Percentiles rank a stretch among this genome's conserved stretches.
phyloP scores from a whole-genome alignment of 1,284 basidiomycete genomes.

The Ceratobasidium sp. region DNA sequence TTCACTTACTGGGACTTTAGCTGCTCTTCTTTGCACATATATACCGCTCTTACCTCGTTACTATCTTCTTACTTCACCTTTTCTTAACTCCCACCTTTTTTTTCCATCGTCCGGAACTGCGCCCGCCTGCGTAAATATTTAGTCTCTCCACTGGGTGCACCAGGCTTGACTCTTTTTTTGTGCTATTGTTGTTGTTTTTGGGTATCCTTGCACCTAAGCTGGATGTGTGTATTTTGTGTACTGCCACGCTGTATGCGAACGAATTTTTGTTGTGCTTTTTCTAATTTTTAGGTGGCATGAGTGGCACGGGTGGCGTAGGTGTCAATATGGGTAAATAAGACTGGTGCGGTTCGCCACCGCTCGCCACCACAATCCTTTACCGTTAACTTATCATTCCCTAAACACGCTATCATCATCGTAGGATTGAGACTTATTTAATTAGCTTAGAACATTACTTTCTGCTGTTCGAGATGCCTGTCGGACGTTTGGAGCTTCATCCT shows the following conservation, averaged over 20 bases:
- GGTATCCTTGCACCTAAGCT: not conserved
- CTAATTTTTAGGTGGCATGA: too few species aligned
- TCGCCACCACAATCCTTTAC: not conserved
- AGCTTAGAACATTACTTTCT: too few species aligned
- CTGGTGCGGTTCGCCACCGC: not conserved
- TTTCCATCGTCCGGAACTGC: conserved; percentile 11
- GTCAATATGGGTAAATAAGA: not conserved
- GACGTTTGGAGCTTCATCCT: not conserved
- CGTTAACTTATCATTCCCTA: not conserved
- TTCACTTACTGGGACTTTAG: not conserved
- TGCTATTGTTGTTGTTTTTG: not conserved
- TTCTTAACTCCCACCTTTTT: not conserved
- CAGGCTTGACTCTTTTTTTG: not conserved
- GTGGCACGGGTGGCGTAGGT: not conserved
- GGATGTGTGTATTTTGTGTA: conserved; percentile 46
- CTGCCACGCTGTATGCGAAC: conserved; percentile 35
- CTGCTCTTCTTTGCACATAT: conserved; percentile 16
- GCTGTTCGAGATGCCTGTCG: not conserved
- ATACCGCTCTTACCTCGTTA: not conserved
- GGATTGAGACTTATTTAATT: too few species aligned
- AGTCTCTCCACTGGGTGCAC: not conserved
- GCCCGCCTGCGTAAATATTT: conserved; percentile 27
- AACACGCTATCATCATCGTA: not conserved
- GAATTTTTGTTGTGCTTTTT: not conserved
- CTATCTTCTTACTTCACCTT: not conserved